A percentile compares a stretch with the other conserved stretches of the same genome.
phyloP scores from a whole-genome alignment of 441 rosid species.

The Capsella rubella region DNA sequence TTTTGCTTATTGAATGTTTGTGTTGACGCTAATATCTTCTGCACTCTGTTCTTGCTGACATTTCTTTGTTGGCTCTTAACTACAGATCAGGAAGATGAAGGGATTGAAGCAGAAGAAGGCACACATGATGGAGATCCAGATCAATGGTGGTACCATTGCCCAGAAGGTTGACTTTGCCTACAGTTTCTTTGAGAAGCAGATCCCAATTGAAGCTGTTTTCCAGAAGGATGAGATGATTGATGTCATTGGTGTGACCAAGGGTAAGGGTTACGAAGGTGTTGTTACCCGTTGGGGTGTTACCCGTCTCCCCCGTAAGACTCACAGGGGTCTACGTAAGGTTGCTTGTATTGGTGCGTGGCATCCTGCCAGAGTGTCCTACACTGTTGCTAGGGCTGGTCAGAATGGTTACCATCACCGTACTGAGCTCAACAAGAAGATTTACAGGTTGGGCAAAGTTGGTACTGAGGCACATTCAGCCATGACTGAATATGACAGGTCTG shows the following conservation, averaged over 20 bases:
- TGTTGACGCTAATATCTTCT: neutral
- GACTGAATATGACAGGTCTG: slow-evolving; percentile 86
- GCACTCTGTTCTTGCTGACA: neutral
- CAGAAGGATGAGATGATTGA: slow-evolving; percentile 96
- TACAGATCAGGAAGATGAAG: slow-evolving; percentile 90
- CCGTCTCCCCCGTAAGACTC: slow-evolving; percentile 96
- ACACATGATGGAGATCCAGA: slow-evolving; percentile 89
- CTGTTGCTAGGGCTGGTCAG: slow-evolving; percentile 96
- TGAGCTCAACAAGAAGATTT: slow-evolving; percentile 90
- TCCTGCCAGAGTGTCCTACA: slow-evolving; percentile 94
- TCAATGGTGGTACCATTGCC: slow-evolving; percentile 85
- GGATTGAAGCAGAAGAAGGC: slow-evolving; percentile 97
- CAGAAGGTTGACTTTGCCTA: slow-evolving; percentile 86
- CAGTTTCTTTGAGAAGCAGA: slow-evolving; percentile 86
- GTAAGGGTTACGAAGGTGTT: slow-evolving; percentile 95
- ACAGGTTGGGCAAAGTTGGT: slow-evolving; percentile 79
- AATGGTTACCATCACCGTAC: slow-evolving; percentile 97
- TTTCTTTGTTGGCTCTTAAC: neutral
- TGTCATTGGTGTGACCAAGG: slow-evolving; percentile 88
- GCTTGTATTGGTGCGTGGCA: slow-evolving; percentile 99
- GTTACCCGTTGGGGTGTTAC: slow-evolving; percentile 98
- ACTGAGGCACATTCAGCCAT: slow-evolving; percentile 72
- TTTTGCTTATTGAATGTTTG: neutral
- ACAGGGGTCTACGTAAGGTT: slow-evolving; percentile 93
- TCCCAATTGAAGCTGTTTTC: slow-evolving; percentile 82